These are phyloP conservation scores for Wickerhamomyces pijperi DNA, from an alignment of 805 yeast genomes.

Conservation along the genomic window DNA sequence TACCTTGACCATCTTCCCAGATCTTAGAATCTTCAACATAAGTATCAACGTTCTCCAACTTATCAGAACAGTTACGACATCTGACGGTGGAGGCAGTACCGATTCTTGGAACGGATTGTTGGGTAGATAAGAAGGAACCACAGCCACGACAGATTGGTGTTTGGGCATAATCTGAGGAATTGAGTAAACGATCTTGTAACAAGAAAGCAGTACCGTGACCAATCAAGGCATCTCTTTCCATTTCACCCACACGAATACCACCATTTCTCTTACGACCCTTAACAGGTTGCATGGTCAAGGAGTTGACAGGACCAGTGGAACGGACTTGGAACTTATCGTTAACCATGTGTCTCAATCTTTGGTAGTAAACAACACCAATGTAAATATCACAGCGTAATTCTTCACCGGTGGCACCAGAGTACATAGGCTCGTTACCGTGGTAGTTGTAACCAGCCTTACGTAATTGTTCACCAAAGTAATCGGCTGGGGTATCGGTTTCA, in stretches of 20 bases:
- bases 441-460: conserved; percentile 83
- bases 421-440: conserved; percentile 98
- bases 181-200: conserved; percentile 86
- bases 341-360: conserved; percentile 98
- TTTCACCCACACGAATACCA: conserved; percentile 99
- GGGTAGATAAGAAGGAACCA: conserved; percentile 86
- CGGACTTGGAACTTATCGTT: conserved; percentile 99
- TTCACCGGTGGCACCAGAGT: conserved; percentile 97
- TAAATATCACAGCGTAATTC: conserved; percentile 93
- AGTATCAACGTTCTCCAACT: conserved; percentile 44
- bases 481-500: conserved; percentile 93
- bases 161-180: conserved; percentile 93
- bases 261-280: conserved; percentile 98
- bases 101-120: conserved; percentile 80
- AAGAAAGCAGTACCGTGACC: conserved; percentile 97
- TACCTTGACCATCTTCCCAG: conserved; percentile 98
- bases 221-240: conserved; percentile 98
- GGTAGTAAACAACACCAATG: conserved; percentile 94
- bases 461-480: conserved; percentile 92
- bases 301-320: conserved; percentile 96
- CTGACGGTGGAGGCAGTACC: conserved; percentile 70
- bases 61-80: conserved; percentile 85
- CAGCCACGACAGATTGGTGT: conserved; percentile 83
- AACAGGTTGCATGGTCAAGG: conserved; percentile 97
- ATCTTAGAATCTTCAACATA: conserved; percentile 58